phyloP scores from a whole-genome alignment of 2,329 filamentous ascomycete genomes.

The Colletotrichum lini region DNA sequence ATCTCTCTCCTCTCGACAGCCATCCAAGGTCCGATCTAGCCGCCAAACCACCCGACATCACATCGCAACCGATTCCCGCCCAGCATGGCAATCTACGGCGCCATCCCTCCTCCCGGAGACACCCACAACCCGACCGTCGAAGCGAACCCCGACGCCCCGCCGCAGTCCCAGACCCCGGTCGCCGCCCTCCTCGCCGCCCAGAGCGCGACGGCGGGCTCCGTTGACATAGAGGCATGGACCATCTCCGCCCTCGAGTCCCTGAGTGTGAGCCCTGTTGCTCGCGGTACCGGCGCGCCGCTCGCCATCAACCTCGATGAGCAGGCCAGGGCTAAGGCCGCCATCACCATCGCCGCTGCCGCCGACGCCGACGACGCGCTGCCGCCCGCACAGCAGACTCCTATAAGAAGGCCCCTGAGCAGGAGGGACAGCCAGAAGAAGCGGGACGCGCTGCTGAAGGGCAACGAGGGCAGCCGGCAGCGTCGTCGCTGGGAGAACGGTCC shows the following conservation, averaged over 20 bases:
- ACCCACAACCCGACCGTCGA: conserved; percentile 43
- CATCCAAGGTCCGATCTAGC: not conserved
- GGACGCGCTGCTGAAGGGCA: conserved; percentile 87
- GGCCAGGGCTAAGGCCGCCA: conserved; percentile 35
- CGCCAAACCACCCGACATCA: too few relatives aligned
- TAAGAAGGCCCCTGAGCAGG: conserved; percentile 61
- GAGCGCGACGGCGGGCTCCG: conserved; percentile 51
- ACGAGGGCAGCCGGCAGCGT: conserved; percentile 88
- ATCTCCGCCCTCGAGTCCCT: conserved; percentile 69
- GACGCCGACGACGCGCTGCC: conserved; percentile 21
- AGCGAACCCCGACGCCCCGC: conserved; percentile 43
- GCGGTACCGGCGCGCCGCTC: conserved; percentile 74
- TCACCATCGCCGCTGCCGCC: conserved; percentile 34
- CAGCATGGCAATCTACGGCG: conserved; percentile 67
- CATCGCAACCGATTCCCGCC: not conserved
- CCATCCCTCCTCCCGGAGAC: conserved; percentile 64
- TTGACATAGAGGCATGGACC: conserved; percentile 79
- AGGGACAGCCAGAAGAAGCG: conserved; percentile 73
- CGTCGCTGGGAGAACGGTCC: conserved; percentile 95
- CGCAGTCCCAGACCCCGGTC: conserved; percentile 37
- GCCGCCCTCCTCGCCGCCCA: conserved; percentile 44
- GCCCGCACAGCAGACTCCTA: conserved; percentile 49
- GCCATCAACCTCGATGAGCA: conserved; percentile 82
- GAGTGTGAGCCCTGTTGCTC: conserved; percentile 68
- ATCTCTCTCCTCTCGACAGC: not conserved